Evolutionary conservation across 257 asterid genomes (phyloP), one percentile per base, ranked within the genome.

Genomic region (Solanum pimpinellifolium): DNA sequence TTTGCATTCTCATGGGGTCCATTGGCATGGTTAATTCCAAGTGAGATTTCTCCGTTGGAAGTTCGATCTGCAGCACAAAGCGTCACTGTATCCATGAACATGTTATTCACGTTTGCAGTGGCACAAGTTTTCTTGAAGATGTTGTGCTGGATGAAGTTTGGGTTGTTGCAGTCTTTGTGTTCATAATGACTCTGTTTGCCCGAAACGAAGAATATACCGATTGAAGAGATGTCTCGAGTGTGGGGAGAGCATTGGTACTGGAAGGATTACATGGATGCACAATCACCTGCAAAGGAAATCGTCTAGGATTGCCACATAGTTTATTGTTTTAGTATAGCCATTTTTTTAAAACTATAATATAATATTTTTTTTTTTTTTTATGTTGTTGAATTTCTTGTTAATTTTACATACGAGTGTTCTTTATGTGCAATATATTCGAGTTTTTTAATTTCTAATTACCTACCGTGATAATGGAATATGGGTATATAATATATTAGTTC

Each of bases 131-230:
- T 86, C 62, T n/a, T 87, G 4, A 25, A 23, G 31, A 72, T 86
- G 91, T 41, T 91, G 2, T 91, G 93, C 39, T 12, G 8, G 4
- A 49, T 90, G 74, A 90, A 89, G 41, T 90, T 78, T 18, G 88
- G 89, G 0, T 52, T 90, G 21, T 91, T 35, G 39, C 88, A 0
- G 9, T 1, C 1, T 91, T 88, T 37, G 93, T 91, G 20, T 11
- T 62, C 0, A 27, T 3, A 7, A 91, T 90, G 93, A 87, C 93
- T 0, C 1, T 83, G 1, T 91, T 91, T 47, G 52, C 92, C 90
- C 0, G 91, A 91, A 87, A 89, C 91, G 0, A 91, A 89, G 84
- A 89, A 88, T 11, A 86, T 91, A 29, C 93, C 91, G 2, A 91
- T 89, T 2, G 93, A 76, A 76, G 83, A 42, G 60, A 76, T 76